Conservation (phyloP, 352 stramenopile species). For the Hyaloperonospora arabidopsidis region DNA sequence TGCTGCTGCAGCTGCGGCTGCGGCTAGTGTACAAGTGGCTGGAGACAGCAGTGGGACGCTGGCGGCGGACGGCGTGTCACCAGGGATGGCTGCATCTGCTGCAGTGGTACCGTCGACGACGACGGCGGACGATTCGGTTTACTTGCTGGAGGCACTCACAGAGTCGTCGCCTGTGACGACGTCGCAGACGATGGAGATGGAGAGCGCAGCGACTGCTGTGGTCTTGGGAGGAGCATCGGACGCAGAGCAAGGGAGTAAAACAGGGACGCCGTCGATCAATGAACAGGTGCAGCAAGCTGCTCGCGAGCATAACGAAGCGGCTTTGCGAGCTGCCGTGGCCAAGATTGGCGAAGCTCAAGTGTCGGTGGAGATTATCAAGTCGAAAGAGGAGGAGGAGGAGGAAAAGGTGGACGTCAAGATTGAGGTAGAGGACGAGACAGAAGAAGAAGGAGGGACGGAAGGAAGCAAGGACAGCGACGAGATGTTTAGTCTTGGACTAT, state of each 20-base stretch:
- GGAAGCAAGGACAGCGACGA: conserved; percentile 29
- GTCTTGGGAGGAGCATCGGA: conserved; percentile 4
- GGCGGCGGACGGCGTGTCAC: not conserved
- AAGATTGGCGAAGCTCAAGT: conserved; percentile 19
- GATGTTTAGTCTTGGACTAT: conserved; percentile 77
- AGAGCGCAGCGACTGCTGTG: conserved; percentile 7
- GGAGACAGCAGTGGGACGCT: conserved; percentile 1
- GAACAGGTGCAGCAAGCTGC: conserved; percentile 35
- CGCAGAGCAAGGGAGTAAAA: conserved; percentile 26
- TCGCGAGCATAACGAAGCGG: conserved; percentile 36
- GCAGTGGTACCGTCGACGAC: conserved; percentile 9
- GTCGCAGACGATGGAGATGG: conserved; percentile 16
- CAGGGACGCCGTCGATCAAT: conserved; percentile 32
- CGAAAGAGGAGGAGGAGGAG: conserved; percentile 11
- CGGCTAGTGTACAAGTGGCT: not conserved
- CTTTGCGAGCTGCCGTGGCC: conserved; percentile 20
- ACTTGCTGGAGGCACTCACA: conserved; percentile 27
- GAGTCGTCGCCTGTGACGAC: conserved; percentile 12
- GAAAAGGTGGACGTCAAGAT: not conserved
- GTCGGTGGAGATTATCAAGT: conserved; percentile 1
- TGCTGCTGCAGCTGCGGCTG: conserved; percentile 3
- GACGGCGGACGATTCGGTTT: conserved; percentile 23
- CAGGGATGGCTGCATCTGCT: conserved; percentile 8
- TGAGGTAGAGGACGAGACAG: conserved; percentile 4
- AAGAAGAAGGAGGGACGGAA: conserved; percentile 16